These are phyloP conservation scores for Diaporthe longicolla DNA, from an alignment of 2,329 filamentous ascomycete genomes.

Conservation along the genomic window DNA sequence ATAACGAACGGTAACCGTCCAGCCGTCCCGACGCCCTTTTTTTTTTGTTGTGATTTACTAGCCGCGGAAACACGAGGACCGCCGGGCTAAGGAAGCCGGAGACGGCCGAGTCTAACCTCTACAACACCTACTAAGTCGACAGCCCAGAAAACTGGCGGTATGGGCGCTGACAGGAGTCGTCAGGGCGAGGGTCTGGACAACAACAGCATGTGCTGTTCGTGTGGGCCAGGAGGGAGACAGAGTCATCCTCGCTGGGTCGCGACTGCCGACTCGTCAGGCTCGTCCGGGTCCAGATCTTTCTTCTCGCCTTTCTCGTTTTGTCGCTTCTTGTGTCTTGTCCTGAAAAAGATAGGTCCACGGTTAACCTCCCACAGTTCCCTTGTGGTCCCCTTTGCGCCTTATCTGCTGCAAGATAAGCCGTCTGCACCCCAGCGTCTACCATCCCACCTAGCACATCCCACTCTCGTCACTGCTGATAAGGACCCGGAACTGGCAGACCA, in stretches of 20 bases:
- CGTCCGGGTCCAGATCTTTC: neutral
- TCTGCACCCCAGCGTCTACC: constrained; percentile 10
- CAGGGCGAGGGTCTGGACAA: constrained; percentile 6
- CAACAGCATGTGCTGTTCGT: constrained; percentile 17
- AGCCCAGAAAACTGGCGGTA: constrained; percentile 20
- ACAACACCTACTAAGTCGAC: neutral
- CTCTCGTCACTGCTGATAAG: constrained; percentile 19
- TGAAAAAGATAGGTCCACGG: neutral
- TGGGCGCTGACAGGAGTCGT: constrained; percentile 9
- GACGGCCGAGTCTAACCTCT: constrained; percentile 8
- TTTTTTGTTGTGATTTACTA: neutral
- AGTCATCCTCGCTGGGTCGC: neutral
- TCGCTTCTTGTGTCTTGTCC: neutral
- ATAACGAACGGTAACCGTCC: constrained; percentile 5
- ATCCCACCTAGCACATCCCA: constrained; percentile 17
- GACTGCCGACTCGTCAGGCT: neutral
- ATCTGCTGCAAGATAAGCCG: constrained; percentile 32
- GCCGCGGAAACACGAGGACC: constrained; percentile 30
- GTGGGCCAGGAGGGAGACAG: neutral
- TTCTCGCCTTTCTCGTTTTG: neutral
- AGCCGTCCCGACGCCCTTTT: neutral
- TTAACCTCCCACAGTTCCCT: constrained; percentile 23
- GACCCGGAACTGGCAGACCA: neutral
- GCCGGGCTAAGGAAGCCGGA: constrained; percentile 12
- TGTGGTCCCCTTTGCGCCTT: constrained; percentile 21